These are phyloP conservation scores for Aureobasidium sp. DNA, from an alignment of 2,329 filamentous ascomycete species.

Conservation along the genomic window DNA sequence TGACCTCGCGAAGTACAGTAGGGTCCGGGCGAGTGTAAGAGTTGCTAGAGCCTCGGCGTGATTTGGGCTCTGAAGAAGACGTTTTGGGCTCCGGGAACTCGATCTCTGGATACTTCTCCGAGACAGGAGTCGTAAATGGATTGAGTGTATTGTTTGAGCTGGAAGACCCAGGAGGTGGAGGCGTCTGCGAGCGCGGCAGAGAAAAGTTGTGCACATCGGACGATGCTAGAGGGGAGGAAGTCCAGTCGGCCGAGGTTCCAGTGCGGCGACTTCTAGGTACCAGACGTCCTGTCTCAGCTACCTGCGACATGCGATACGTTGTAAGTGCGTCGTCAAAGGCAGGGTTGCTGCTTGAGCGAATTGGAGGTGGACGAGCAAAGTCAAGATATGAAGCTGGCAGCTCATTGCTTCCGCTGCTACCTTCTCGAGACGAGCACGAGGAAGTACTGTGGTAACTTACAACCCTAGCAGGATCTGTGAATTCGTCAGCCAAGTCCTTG, in stretches of 20 bases:
- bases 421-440: conserved; percentile 22
- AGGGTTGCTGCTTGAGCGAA: conserved; percentile 22
- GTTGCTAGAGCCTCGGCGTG: not conserved
- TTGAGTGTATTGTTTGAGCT: not conserved
- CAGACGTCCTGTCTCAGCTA: conserved; percentile 45
- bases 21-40: conserved; percentile 16
- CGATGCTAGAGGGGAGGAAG: conserved; percentile 20
- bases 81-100: not conserved
- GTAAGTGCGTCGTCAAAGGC: conserved; percentile 35
- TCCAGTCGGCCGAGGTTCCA: conserved; percentile 33
- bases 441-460: conserved; percentile 10
- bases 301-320: conserved; percentile 43
- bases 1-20: conserved; percentile 17
- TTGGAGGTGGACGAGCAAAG: conserved; percentile 21
- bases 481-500: conserved; percentile 8
- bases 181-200: not conserved
- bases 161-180: conserved; percentile 7
- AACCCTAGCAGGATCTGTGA: conserved; percentile 3
- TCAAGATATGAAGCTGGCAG: not conserved
- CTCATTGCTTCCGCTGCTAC: conserved; percentile 21
- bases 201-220: conserved; percentile 8
- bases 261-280: conserved; percentile 35
- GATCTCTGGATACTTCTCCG: conserved; percentile 9
- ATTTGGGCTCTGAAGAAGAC: not conserved
- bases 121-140: conserved; percentile 11